These are phyloP conservation scores for Fusarium sp. DNA, from an alignment of 2,329 filamentous ascomycete genomes.

Conservation along the genomic window DNA sequence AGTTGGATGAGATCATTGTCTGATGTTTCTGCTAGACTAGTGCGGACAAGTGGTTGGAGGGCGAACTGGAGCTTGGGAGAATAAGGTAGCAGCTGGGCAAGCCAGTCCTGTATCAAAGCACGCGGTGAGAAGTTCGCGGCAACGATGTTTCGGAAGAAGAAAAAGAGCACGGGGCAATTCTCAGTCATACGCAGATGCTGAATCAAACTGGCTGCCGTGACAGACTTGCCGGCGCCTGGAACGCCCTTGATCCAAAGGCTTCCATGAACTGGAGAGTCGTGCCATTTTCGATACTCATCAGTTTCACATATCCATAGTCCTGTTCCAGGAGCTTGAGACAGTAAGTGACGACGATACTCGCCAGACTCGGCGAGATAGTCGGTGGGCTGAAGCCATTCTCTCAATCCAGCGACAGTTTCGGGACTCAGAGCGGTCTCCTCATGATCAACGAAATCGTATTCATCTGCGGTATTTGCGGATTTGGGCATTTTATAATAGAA, in stretches of 20 bases:
- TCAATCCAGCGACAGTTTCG: slow-evolving; percentile 22
- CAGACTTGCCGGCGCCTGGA: slow-evolving; percentile 42
- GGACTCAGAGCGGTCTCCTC: slow-evolving; percentile 24
- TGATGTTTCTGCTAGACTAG: slow-evolving; percentile 25
- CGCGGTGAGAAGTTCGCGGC: slow-evolving; percentile 37
- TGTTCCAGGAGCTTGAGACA: slow-evolving; percentile 41
- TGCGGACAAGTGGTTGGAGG: slow-evolving; percentile 22
- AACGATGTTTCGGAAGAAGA: slow-evolving; percentile 42
- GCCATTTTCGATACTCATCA: slow-evolving; percentile 37
- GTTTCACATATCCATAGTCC: slow-evolving; percentile 43
- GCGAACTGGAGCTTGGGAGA: slow-evolving; percentile 37
- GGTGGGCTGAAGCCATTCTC: slow-evolving; percentile 45
- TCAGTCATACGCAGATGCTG: slow-evolving; percentile 35
- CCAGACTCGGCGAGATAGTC: slow-evolving; percentile 43
- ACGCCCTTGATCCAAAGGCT: slow-evolving; percentile 45
- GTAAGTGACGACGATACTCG: slow-evolving; percentile 42
- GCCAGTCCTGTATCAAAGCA: slow-evolving; percentile 39
- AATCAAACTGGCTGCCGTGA: slow-evolving; percentile 37
- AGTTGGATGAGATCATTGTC: slow-evolving; percentile 38
- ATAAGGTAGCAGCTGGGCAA: slow-evolving; percentile 35
- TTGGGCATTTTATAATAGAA: slow-evolving; percentile 12
- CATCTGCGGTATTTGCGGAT: slow-evolving; percentile 29
- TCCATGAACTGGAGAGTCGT: slow-evolving; percentile 37
- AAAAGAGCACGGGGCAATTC: slow-evolving; percentile 34
- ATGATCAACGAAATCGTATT: slow-evolving; percentile 36